Evolutionary conservation across 306 rosid genomes (phyloP), one percentile per base, ranked within the genome.

Genomic region (Rosa lucieae): DNA sequence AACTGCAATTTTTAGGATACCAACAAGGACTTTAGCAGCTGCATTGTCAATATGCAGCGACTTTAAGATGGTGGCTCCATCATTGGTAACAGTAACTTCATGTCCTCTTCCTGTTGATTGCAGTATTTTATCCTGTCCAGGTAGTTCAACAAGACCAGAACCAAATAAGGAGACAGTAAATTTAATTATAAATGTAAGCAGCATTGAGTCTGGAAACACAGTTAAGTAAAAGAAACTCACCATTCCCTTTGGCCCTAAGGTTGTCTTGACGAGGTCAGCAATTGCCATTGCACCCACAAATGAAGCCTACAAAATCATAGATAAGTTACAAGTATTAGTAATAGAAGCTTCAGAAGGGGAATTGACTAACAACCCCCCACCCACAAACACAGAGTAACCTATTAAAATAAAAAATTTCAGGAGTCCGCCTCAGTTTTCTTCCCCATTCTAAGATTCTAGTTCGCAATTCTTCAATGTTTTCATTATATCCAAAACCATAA

Each of bases 11-110:
- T 46, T 4, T 78, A 92, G 99, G 98, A 95, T 95, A 95, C 99
- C 99, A 1, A 96, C 93, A 51, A 96, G 99, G 74, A 96, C 99
- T 89, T 96, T 96, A 72, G 99, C 98, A 83, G 99, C 98, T 61
- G 99, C 93, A 78, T 96, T 96, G 83, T 96, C 99, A 78, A 96
- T 88, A 78, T 93, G 99, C 73, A 96, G 93, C 51, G 99, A 96
- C 85, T 96, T 96, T 79, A 96, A 86, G 85, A 93, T 96, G 83
- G 99, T 96, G 67, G 99, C 99, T 49, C 99, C 98, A 75, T 96
- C 98, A 88, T 93, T 96, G 1, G 98, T 93, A 58, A 96, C 97
- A 10, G 94, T 96, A 61, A 96, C 97, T 68, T 46, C 82, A 68
- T 83, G 96, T 42, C 97, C 99, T 89, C 98, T 82, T 68, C 99